Conservation (phyloP, 1,284 basidiomycete genomes). For the Ustilago trichophora region DNA sequence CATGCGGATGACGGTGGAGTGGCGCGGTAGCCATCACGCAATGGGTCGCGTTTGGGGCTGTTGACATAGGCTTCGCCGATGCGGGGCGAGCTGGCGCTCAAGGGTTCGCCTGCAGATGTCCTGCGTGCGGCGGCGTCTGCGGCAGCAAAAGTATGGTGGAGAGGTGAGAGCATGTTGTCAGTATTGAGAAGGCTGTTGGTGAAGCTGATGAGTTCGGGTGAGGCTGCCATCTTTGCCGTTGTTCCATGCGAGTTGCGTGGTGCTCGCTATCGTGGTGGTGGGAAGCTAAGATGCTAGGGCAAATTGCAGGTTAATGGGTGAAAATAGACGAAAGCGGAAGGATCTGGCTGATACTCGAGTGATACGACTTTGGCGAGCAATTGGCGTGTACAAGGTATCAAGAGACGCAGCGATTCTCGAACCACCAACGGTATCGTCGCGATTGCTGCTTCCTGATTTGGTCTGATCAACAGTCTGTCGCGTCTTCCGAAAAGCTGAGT, state of each 20-base stretch:
- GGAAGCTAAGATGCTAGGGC: too few species aligned
- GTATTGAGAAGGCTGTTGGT: slow-evolving; percentile 51
- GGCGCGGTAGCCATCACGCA: slow-evolving; percentile 50
- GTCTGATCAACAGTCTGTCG: not conserved
- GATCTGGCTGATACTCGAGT: too few species aligned
- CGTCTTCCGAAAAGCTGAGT: too few species aligned
- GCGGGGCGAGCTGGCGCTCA: slow-evolving; percentile 51
- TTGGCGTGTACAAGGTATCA: too few species aligned
- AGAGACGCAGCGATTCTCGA: too few species aligned
- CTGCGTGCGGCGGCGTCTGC: slow-evolving; percentile 32
- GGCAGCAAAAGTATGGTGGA: slow-evolving; percentile 33
- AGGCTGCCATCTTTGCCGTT: slow-evolving; percentile 39
- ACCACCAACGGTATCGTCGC: too few species aligned
- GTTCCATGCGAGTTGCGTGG: slow-evolving; percentile 5
- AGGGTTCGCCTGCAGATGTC: slow-evolving; percentile 37
- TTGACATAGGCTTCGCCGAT: slow-evolving; percentile 46
- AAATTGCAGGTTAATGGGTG: too few species aligned
- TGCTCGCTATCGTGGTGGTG: too few species aligned
- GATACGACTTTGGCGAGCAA: too few species aligned
- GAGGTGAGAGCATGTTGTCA: slow-evolving; percentile 52
- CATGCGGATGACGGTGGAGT: slow-evolving; percentile 45
- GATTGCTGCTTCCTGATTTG: too few species aligned
- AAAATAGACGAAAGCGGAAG: not conserved
- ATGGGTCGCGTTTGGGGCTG: slow-evolving; percentile 53
- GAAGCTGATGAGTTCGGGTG: slow-evolving; percentile 47